Conservation (phyloP, 2,329 filamentous ascomycete species). For the Calonectria leucothoes region DNA sequence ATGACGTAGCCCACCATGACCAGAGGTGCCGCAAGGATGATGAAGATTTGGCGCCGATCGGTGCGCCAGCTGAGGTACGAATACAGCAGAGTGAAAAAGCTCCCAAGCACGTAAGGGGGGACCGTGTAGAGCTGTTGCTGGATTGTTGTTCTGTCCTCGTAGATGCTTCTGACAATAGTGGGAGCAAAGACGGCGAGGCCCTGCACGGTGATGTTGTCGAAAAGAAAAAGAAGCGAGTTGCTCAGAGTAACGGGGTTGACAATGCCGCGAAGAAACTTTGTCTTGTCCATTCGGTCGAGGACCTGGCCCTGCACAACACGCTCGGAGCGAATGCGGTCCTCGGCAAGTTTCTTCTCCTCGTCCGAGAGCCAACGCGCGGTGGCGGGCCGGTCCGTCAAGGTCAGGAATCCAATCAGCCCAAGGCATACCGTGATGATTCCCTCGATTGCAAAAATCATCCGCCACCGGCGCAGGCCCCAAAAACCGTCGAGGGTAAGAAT, state of each 20-base stretch:
- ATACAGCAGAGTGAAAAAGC: constrained; percentile 66
- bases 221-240: constrained; percentile 66
- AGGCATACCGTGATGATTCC: constrained; percentile 48
- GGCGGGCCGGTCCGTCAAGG: constrained; percentile 73
- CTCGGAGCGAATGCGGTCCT: constrained; percentile 67
- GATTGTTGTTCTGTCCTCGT: constrained; percentile 63
- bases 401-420: constrained; percentile 47
- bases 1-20: constrained; percentile 73
- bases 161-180: constrained; percentile 72
- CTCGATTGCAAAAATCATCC: constrained; percentile 77
- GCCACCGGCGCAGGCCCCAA: constrained; percentile 66
- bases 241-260: constrained; percentile 65
- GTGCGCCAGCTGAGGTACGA: constrained; percentile 64
- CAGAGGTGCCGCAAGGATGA: constrained; percentile 63
- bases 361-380: constrained; percentile 71
- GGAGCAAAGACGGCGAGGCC: constrained; percentile 73
- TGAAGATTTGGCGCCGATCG: constrained; percentile 64
- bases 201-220: constrained; percentile 74
- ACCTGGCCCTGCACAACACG: constrained; percentile 67
- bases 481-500: constrained; percentile 69
- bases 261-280: constrained; percentile 67
- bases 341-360: constrained; percentile 71
- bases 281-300: constrained; percentile 66
- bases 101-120: constrained; percentile 71
- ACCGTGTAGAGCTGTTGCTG: constrained; percentile 72